A percentile compares a stretch with the other conserved stretches of the same genome.
These are phyloP conservation scores for Boletus subcaerulescens DNA, from an alignment of 768 basidiomycete species.

Conservation along the genomic window DNA sequence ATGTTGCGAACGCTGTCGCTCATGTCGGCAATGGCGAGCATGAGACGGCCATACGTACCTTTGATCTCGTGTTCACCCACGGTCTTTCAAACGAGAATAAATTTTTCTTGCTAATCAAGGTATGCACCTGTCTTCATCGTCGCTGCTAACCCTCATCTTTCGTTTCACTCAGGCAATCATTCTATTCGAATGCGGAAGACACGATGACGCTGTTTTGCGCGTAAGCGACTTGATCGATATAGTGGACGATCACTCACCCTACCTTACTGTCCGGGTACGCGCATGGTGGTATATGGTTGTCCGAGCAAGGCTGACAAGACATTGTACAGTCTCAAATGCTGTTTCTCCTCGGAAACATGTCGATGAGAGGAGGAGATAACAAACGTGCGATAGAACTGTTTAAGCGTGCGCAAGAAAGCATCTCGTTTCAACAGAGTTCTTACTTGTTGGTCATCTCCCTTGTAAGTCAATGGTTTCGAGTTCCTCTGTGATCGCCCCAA, in stretches of 20 bases:
- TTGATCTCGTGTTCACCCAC: slow-evolving; percentile 4
- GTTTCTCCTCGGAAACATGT: neutral
- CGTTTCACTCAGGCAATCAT: neutral
- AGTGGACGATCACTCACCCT: no score
- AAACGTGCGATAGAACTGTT: neutral
- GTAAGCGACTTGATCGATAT: no score
- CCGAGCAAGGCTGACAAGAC: neutral
- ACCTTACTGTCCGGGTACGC: no score
- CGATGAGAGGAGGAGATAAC: neutral
- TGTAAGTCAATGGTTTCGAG: neutral
- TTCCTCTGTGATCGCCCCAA: neutral
- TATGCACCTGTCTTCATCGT: neutral
- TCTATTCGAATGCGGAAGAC: neutral
- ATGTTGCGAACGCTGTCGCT: slow-evolving; percentile 5
- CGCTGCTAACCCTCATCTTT: neutral
- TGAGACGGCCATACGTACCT: neutral
- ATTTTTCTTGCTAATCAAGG: slow-evolving; percentile 9
- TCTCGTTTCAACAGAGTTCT: neutral
- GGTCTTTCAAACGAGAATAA: neutral
- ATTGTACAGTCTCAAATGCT: neutral
- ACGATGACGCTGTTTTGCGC: no score
- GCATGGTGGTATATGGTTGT: neutral
- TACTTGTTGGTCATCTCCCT: neutral
- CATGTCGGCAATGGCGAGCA: neutral
- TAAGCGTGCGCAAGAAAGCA: neutral